Conservation (phyloP, 805 yeast genomes). For the Metschnikowia reukaufii region DNA sequence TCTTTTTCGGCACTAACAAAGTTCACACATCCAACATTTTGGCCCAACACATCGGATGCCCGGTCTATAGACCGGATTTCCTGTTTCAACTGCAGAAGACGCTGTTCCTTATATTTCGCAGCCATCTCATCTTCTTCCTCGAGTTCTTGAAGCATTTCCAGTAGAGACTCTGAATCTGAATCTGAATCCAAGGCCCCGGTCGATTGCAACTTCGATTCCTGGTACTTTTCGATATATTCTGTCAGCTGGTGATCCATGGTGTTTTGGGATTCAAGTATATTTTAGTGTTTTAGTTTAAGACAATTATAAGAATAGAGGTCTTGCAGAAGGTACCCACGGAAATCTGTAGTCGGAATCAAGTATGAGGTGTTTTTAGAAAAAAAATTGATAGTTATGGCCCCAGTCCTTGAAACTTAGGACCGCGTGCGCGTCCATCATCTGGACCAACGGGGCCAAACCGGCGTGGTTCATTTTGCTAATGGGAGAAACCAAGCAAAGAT, state of each 20-base stretch:
- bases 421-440: background rate
- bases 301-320: too few relatives aligned
- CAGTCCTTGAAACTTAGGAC: background rate
- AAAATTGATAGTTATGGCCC: background rate
- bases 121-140: conserved; percentile 48
- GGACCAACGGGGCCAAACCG: too few relatives aligned
- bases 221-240: conserved; percentile 44
- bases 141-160: conserved; percentile 44
- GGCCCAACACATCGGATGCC: conserved; percentile 27
- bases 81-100: conserved; percentile 56
- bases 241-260: conserved; percentile 35
- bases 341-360: too few relatives aligned
- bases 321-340: too few relatives aligned
- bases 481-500: too few relatives aligned
- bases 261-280: background rate
- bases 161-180: conserved; percentile 34
- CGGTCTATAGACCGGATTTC: conserved; percentile 39
- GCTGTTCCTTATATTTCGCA: conserved; percentile 56
- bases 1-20: conserved; percentile 52
- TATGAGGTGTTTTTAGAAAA: background rate
- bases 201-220: conserved; percentile 34
- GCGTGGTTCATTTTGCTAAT: too few relatives aligned
- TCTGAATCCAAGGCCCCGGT: conserved; percentile 23
- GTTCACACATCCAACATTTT: conserved; percentile 33
- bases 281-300: too few relatives aligned